These are phyloP conservation scores for Schizothecium vesticola DNA, from an alignment of 495 filamentous ascomycete genomes.

Conservation along the genomic window DNA sequence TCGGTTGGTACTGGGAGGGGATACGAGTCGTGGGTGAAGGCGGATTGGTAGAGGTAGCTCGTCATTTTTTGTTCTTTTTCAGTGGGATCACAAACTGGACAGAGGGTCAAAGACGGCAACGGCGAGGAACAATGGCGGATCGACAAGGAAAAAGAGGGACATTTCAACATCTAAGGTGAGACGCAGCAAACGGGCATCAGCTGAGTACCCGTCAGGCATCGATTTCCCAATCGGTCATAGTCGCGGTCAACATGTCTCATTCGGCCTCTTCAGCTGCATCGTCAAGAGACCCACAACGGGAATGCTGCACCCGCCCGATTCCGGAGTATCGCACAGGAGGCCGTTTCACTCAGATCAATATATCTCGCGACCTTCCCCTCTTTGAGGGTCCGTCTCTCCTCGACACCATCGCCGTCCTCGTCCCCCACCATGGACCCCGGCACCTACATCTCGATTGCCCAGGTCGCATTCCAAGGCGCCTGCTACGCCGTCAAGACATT, in stretches of 20 bases:
- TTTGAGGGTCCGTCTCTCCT: neutral
- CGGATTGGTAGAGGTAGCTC: neutral
- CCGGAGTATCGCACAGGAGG: neutral
- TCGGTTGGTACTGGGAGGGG: neutral
- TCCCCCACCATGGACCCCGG: slow-evolving; percentile 2
- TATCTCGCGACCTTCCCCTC: neutral
- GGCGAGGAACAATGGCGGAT: neutral
- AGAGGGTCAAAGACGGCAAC: neutral
- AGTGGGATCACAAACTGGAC: neutral
- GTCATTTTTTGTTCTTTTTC: neutral
- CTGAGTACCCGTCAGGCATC: neutral
- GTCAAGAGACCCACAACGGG: neutral
- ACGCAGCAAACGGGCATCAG: neutral
- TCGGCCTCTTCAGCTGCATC: neutral
- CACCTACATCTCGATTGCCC: slow-evolving; percentile 6
- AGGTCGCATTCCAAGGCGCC: slow-evolving; percentile 3
- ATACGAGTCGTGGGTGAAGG: neutral
- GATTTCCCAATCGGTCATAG: neutral
- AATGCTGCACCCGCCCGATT: neutral
- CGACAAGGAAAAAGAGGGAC: neutral
- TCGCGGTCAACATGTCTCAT: neutral
- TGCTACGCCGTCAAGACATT: slow-evolving; percentile 10
- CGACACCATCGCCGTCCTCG: neutral
- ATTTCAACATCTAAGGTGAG: too few relatives aligned
- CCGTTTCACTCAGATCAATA: neutral